Evolutionary conservation across 768 basidiomycete species (phyloP).

Genomic region (Lactarius hatsudake): DNA sequence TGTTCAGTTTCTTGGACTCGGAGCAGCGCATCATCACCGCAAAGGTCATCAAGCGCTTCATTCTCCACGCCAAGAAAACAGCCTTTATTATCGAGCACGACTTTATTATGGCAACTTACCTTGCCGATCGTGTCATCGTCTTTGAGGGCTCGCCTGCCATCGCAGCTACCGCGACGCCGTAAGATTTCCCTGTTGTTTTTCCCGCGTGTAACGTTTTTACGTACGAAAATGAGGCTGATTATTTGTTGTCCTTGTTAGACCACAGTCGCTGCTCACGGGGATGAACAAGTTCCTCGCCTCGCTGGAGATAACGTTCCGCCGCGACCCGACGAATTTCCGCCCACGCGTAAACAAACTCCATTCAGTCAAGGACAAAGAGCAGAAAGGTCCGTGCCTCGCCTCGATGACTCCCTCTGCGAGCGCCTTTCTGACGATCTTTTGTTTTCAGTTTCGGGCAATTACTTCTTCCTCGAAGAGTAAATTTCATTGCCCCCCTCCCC

Average conservation of each 20-base stretch:
- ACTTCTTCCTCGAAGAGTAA: constrained; percentile 91
- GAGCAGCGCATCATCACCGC: constrained; percentile 99
- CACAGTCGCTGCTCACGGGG: constrained; percentile 90
- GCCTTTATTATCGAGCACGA: constrained; percentile 99
- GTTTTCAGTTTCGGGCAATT: constrained; percentile 68
- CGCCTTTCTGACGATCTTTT: constrained; percentile 12
- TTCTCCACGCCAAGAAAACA: constrained; percentile 95
- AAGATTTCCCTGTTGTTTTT: constrained; percentile 34
- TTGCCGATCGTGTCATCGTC: constrained; percentile 95
- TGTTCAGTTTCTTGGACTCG: constrained; percentile 84
- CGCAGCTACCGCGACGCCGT: constrained; percentile 88
- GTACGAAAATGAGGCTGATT: neutral
- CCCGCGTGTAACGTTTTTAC: neutral
- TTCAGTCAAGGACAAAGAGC: constrained; percentile 85
- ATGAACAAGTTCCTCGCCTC: constrained; percentile 98
- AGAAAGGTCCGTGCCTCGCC: constrained; percentile 57
- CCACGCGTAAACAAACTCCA: constrained; percentile 84
- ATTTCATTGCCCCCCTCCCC: neutral
- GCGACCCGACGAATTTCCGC: constrained; percentile 93
- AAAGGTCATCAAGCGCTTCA: constrained; percentile 98
- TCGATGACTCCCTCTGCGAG: constrained; percentile 9
- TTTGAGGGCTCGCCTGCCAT: constrained; percentile 87
- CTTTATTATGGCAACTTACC: constrained; percentile 99
- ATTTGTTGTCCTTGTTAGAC: constrained; percentile 44
- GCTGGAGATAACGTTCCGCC: constrained; percentile 95